These are phyloP conservation scores for Sporothrix mexicana DNA, from an alignment of 2,329 filamentous ascomycete genomes.

Conservation along the genomic window DNA sequence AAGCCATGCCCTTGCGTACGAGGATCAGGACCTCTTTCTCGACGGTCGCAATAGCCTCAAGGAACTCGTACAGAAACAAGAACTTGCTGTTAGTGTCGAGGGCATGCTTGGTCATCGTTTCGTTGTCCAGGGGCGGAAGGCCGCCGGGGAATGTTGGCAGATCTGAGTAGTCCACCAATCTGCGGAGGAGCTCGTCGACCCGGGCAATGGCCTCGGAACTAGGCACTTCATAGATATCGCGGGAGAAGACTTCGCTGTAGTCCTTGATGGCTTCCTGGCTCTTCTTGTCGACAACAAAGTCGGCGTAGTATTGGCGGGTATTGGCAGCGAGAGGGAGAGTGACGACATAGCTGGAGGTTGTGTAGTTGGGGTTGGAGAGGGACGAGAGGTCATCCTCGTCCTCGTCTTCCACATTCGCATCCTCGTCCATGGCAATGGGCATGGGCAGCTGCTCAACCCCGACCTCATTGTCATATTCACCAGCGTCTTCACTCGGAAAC, in stretches of 20 bases:
- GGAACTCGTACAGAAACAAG: conserved; percentile 62
- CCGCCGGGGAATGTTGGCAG: conserved; percentile 59
- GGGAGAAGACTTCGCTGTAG: conserved; percentile 53
- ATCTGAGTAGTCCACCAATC: conserved; percentile 62
- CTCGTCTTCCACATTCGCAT: neutral
- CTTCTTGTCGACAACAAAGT: conserved; percentile 53
- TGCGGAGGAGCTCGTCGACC: conserved; percentile 59
- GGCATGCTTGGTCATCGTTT: conserved; percentile 58
- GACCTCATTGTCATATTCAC: neutral
- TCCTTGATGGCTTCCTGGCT: conserved; percentile 52
- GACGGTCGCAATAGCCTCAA: conserved; percentile 52
- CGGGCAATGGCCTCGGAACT: conserved; percentile 49
- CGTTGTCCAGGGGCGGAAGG: conserved; percentile 50
- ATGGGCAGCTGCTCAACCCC: neutral
- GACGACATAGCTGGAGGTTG: conserved; percentile 54
- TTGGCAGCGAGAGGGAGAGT: conserved; percentile 64
- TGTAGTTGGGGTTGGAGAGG: conserved; percentile 16
- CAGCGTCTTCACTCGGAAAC: neutral
- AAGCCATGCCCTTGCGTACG: conserved; percentile 55
- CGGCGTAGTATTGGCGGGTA: conserved; percentile 58
- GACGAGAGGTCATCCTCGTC: conserved; percentile 21
- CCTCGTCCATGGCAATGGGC: conserved; percentile 11
- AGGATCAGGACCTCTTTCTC: conserved; percentile 60
- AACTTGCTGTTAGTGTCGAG: conserved; percentile 65
- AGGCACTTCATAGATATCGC: conserved; percentile 49